These are phyloP conservation scores for Suillus tomentosus DNA, from an alignment of 768 basidiomycete genomes.

Conservation along the genomic window DNA sequence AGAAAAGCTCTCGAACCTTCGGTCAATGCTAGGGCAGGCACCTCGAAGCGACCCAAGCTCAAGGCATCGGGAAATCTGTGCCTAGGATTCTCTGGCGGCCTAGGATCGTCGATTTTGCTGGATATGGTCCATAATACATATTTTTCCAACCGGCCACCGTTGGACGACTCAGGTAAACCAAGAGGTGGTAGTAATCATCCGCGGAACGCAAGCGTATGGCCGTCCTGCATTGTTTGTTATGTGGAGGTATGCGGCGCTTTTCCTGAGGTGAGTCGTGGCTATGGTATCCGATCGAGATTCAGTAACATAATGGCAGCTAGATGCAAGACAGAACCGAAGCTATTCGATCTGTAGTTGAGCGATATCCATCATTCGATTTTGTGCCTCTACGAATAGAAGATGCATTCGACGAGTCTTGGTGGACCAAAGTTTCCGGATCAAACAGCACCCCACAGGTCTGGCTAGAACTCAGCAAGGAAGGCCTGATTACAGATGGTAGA, in stretches of 20 bases:
- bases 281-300: background rate
- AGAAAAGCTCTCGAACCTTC: constrained; percentile 63
- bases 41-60: constrained; percentile 56
- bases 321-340: constrained; percentile 57
- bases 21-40: constrained; percentile 57
- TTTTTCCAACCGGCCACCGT: constrained; percentile 37
- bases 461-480: constrained; percentile 56
- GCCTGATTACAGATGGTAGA: constrained; percentile 38
- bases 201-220: constrained; percentile 62
- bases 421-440: constrained; percentile 48
- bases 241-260: constrained; percentile 68
- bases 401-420: constrained; percentile 73
- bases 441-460: constrained; percentile 32
- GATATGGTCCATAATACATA: constrained; percentile 67
- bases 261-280: constrained; percentile 50
- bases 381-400: constrained; percentile 68
- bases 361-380: constrained; percentile 57
- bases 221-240: constrained; percentile 62
- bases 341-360: constrained; percentile 45
- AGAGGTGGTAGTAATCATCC: constrained; percentile 70
- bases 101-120: constrained; percentile 72
- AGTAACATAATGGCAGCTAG: constrained; percentile 36
- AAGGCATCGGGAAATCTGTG: constrained; percentile 70
- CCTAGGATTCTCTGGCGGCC: constrained; percentile 77
- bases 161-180: constrained; percentile 31